Percentiles rank a stretch among this genome's conserved stretches.
phyloP scores from a whole-genome alignment of 2,329 filamentous ascomycete genomes.

The Fusarium subglutinans region DNA sequence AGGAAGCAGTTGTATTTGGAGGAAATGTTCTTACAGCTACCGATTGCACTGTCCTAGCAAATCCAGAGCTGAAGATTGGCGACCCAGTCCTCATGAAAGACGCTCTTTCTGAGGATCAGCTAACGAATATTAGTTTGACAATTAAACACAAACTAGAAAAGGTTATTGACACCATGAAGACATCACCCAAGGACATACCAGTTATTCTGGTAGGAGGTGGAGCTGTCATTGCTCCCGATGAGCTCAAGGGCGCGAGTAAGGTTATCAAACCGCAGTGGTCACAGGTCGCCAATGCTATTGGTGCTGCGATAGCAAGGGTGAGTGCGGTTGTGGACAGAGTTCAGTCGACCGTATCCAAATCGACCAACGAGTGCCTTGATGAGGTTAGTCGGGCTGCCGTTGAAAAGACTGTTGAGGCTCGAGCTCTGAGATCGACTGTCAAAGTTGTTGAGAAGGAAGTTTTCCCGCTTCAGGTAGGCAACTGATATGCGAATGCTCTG shows the following conservation, averaged over 20 bases:
- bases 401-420: constrained; percentile 55
- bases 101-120: constrained; percentile 44
- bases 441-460: constrained; percentile 62
- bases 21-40: constrained; percentile 67
- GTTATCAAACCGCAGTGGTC: constrained; percentile 67
- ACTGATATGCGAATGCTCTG: too few species aligned
- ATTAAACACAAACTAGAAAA: constrained; percentile 63
- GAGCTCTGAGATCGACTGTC: constrained; percentile 55
- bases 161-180: constrained; percentile 70
- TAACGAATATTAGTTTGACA: constrained; percentile 50
- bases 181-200: constrained; percentile 65
- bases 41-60: constrained; percentile 57
- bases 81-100: constrained; percentile 49
- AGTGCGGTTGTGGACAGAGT: constrained; percentile 63
- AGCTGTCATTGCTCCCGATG: constrained; percentile 64
- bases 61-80: constrained; percentile 52
- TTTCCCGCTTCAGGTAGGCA: constrained; percentile 60
- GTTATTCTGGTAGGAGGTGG: constrained; percentile 72
- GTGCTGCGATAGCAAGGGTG: constrained; percentile 69
- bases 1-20: constrained; percentile 65
- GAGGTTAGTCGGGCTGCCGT: constrained; percentile 54
- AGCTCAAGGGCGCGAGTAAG: constrained; percentile 63
- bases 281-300: constrained; percentile 71
- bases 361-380: constrained; percentile 50
- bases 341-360: constrained; percentile 56